phyloP scores from a whole-genome alignment of 306 rosid species.

The Parietaria judaica region DNA sequence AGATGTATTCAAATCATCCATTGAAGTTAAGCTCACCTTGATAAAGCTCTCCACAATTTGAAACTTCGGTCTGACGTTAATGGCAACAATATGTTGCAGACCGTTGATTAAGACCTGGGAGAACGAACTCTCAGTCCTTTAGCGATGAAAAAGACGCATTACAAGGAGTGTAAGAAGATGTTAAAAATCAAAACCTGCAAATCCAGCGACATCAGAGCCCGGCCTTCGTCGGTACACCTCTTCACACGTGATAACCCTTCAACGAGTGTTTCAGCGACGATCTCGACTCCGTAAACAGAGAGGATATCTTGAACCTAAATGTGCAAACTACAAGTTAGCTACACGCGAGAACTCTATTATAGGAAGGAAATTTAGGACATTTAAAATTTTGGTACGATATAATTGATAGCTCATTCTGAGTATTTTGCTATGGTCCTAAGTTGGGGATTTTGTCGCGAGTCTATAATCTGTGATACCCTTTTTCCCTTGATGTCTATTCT shows the following conservation, averaged over 20 bases:
- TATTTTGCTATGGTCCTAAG: too few relatives aligned
- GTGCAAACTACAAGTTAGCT: background rate
- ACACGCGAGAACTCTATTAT: too few relatives aligned
- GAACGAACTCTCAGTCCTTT: conserved; percentile 19
- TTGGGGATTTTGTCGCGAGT: too few relatives aligned
- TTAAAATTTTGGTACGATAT: too few relatives aligned
- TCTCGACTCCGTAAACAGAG: conserved; percentile 70
- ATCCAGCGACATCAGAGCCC: conserved; percentile 94
- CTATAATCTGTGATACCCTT: too few relatives aligned
- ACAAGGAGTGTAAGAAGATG: background rate
- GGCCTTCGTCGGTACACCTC: conserved; percentile 95
- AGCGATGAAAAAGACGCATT: conserved; percentile 13
- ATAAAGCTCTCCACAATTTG: conserved; percentile 84
- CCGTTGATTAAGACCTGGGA: conserved; percentile 95
- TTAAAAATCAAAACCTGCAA: conserved; percentile 52
- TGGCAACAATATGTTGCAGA: conserved; percentile 67
- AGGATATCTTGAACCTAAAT: conserved; percentile 66
- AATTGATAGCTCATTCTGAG: too few relatives aligned
- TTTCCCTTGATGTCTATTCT: too few relatives aligned
- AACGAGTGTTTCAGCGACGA: conserved; percentile 75
- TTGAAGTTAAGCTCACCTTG: conserved; percentile 44
- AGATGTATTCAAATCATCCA: background rate
- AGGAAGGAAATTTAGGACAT: too few relatives aligned
- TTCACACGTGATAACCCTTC: conserved; percentile 94
- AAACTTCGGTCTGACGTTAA: conserved; percentile 74